Evolutionary conservation across 495 filamentous ascomycete genomes (phyloP).

Genomic region (Penicillium simplicissimum): DNA sequence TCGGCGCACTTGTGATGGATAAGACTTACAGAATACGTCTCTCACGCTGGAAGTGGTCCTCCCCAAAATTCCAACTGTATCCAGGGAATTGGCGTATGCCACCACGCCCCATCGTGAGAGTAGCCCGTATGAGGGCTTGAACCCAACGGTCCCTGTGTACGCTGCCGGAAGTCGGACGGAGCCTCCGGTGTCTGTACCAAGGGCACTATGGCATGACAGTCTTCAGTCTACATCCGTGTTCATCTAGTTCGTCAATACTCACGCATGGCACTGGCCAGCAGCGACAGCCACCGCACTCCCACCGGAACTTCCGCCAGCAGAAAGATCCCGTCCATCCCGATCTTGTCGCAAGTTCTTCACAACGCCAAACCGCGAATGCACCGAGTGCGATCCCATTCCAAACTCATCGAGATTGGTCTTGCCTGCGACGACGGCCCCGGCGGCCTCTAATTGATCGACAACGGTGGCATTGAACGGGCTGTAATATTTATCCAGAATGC

Average conservation of each 20-base stretch:
- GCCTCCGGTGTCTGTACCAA: conserved; percentile 95
- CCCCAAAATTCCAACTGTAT: conserved; percentile 86
- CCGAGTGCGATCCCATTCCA: conserved; percentile 94
- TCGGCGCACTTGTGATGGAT: not conserved
- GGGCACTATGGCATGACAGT: conserved; percentile 49
- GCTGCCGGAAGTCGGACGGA: conserved; percentile 90
- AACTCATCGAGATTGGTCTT: conserved; percentile 98
- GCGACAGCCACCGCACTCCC: conserved; percentile 89
- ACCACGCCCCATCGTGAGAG: conserved; percentile 88
- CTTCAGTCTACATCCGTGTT: not conserved
- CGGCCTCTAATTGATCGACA: conserved; percentile 60
- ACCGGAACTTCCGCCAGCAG: conserved; percentile 90
- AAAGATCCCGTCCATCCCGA: conserved; percentile 44
- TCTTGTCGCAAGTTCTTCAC: conserved; percentile 51
- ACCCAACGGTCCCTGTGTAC: conserved; percentile 84
- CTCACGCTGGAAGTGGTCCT: conserved; percentile 47
- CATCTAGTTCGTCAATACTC: conserved; percentile 22
- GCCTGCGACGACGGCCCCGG: conserved; percentile 66
- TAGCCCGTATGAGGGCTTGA: conserved; percentile 89
- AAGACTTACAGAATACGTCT: conserved; percentile 54
- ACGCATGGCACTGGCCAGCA: conserved; percentile 66
- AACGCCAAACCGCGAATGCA: conserved; percentile 68
- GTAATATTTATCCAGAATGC: conserved; percentile 64
- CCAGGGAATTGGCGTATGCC: conserved; percentile 92
- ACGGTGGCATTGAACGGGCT: conserved; percentile 88